Base-by-base conservation (phyloP, 768 basidiomycete species). In the Amanita inopinata region DNA sequence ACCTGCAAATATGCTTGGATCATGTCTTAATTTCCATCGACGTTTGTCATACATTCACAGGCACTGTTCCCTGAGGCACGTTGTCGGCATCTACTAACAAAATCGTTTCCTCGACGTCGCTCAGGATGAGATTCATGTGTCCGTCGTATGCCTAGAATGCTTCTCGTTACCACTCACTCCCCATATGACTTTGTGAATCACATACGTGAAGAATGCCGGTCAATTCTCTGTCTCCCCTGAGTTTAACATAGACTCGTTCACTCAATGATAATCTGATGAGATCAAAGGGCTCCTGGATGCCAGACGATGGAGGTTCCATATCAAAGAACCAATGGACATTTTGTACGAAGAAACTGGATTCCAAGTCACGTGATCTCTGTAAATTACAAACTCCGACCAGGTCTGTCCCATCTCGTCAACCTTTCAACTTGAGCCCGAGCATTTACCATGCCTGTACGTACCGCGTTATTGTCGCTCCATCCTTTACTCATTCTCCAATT, bases 111-210 rank as follows among this genome's bases (percentile, higher is more conserved):
- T 97, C 94, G 11, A 97, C 96, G 56, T 97, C 89, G 54, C 89
- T 92, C 53, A 99, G 71, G 49, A 99, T 96, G 53, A 99, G 72
- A 61, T 99, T 98, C 96, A 98, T 98, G 62, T 98, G 96, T n/a
- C 93, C 96, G 66, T 99, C 96, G 56, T 98, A 98, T 15, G 96
- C 96, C 96, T 99, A 55, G 9, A 51, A 47, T 33, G 38, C 45
- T 42, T 47, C 19, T 49, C 18, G 45, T 48, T 20, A 49, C 30
- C 30, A 49, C 34, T 42, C 33, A n/a, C 4, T 42, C 46, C 49
- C 18, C 15, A 33, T 31, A 33, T 31, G 25, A 42, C 38, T 46
- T 43, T 33, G 27, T 45, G 47, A 43, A 46, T 36, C 5, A 60
- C 86, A 36, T 56, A 94, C 96, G 66, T 99, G 94, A 34, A 99